Conservation (phyloP, 1,139 yeast genomes). For the Taphrina sp. region DNA sequence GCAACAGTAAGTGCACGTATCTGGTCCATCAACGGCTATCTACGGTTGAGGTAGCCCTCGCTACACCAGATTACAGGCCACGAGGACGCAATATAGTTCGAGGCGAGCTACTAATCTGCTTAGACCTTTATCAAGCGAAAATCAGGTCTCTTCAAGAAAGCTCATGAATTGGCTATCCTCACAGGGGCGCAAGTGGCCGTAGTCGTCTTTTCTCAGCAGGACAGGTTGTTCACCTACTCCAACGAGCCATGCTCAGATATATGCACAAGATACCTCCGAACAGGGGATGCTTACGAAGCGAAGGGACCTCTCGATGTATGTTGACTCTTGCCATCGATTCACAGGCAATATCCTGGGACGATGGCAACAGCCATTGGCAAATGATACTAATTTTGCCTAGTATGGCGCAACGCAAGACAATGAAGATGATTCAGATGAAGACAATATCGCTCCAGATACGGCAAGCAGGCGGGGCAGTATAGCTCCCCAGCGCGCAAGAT, state of each 20-base stretch:
- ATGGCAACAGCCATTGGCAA: too few species aligned
- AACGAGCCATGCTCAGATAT: constrained; percentile 22
- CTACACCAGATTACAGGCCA: too few species aligned
- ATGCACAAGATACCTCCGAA: constrained; percentile 8
- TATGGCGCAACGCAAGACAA: constrained; percentile 13
- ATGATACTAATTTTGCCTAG: too few species aligned
- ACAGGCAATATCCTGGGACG: background rate
- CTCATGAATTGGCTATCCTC: constrained; percentile 86
- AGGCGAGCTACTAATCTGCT: background rate
- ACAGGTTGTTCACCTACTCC: constrained; percentile 54
- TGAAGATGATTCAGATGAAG: constrained; percentile 26
- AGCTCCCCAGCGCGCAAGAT: constrained; percentile 3
- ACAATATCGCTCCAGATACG: background rate
- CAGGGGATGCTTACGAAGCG: constrained; percentile 9
- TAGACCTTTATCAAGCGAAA: constrained; percentile 85
- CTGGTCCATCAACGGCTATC: background rate
- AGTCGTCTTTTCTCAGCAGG: constrained; percentile 80
- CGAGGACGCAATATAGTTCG: background rate
- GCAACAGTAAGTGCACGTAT: constrained; percentile 42
- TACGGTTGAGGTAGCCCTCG: too few species aligned
- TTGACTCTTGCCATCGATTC: background rate
- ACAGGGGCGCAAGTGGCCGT: constrained; percentile 94
- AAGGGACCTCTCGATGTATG: constrained; percentile 25
- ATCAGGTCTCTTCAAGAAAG: constrained; percentile 93
- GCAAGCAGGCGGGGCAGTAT: constrained; percentile 4